phyloP scores from a whole-genome alignment of 1,139 yeast genomes.

The Debaryomycetaceae sp. region DNA sequence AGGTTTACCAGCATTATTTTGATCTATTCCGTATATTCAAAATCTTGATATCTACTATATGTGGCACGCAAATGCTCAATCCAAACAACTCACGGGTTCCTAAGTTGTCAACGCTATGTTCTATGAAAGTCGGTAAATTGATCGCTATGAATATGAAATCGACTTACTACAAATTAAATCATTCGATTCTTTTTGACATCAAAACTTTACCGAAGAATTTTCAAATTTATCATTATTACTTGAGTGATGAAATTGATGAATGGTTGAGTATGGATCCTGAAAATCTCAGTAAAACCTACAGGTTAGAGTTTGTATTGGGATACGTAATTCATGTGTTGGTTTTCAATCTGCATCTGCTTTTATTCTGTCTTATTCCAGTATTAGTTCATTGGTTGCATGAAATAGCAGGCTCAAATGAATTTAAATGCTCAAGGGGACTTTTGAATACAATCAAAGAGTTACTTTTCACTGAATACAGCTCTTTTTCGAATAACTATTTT shows the following conservation, averaged over 20 bases:
- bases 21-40: slow-evolving; percentile 32
- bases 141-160: slow-evolving; percentile 33
- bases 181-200: slow-evolving; percentile 31
- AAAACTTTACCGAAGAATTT: slow-evolving; percentile 23
- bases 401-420: slow-evolving; percentile 9
- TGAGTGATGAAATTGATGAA: slow-evolving; percentile 35
- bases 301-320: slow-evolving; percentile 27
- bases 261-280: slow-evolving; percentile 37
- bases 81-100: slow-evolving; percentile 6
- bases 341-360: slow-evolving; percentile 29
- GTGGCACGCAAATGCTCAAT: slow-evolving; percentile 2
- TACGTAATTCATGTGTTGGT: slow-evolving; percentile 33
- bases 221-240: slow-evolving; percentile 16
- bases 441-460: slow-evolving; percentile 10
- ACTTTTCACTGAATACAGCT: slow-evolving; percentile 30
- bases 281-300: slow-evolving; percentile 17
- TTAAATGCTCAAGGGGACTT: neutral
- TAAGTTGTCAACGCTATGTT: slow-evolving; percentile 26
- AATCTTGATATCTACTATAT: slow-evolving; percentile 18
- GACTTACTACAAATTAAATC: slow-evolving; percentile 32
- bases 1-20: slow-evolving; percentile 24
- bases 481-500: slow-evolving; percentile 15
- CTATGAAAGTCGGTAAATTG: slow-evolving; percentile 30
- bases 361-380: slow-evolving; percentile 32
- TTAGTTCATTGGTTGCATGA: slow-evolving; percentile 38